Evolutionary conservation across 2,329 filamentous ascomycete genomes (phyloP), one percentile per base, ranked within the genome.

Genomic region (Cryphonectria carpinicola): DNA sequence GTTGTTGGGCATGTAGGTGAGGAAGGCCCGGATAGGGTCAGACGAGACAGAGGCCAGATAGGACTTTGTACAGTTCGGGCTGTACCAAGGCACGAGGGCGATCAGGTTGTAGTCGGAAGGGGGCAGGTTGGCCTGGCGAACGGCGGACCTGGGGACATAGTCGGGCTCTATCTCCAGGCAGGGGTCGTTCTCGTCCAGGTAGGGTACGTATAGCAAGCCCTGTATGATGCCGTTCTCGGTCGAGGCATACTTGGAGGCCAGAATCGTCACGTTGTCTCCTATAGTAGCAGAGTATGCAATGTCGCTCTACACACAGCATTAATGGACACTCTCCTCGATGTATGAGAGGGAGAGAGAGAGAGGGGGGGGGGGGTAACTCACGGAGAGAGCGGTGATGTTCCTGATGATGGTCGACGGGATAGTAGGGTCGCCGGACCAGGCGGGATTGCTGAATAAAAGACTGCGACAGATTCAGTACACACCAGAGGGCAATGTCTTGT

Each of bases 1-100:
- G 74, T 86, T 86, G 71, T 86, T 83, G 4, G 89, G 87, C 43
- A 83, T 83, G 78, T 90, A 92, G 74, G 92, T 90, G 54, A 92
- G 82, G 76, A 92, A 87, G 32, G 83, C 89, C 58, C 89, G 86
- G 13, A 91, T 84, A 35, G 88, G 86, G 74, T 90, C 88, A 69
- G 80, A 76, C 43, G 84, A 82, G n/a, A 88, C 86, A 28, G 88
- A 85, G 25, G 85, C 81, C 63, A 98, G 85, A 78, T 94, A 97
- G 61, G 91, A 87, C 69, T 86, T 81, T 17, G 93, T 92, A 78
- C 95, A 99, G 37, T 88, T 83, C 10, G 86, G 82, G 73, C 87
- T 92, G 75, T 94, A 89, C 95, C 95, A 98, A 39, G 95, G 95
- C 35, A 93, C 95, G 67, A 98, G 82, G 39, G 92, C 95, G 75